phyloP scores from a whole-genome alignment of 2,329 filamentous ascomycete species.

The Pezicula radicicola region DNA sequence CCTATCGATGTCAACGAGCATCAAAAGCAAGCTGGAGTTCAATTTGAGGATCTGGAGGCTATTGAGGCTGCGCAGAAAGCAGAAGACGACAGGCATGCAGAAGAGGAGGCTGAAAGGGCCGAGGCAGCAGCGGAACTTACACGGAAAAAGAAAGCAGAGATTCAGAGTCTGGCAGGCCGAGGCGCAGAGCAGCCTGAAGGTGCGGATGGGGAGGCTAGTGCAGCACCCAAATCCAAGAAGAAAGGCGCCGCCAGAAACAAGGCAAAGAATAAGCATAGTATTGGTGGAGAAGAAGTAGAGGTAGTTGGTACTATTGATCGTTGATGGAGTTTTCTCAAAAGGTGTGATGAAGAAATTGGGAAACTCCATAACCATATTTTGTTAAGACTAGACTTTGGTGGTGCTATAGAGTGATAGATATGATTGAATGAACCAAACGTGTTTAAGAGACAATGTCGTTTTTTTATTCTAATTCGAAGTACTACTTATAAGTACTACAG shows the following conservation, averaged over 20 bases:
- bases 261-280: slow-evolving; percentile 25
- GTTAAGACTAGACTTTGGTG: background rate
- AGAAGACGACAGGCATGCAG: slow-evolving; percentile 42
- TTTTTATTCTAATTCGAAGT: background rate
- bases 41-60: slow-evolving; percentile 52
- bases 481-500: background rate
- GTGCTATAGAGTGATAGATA: no score
- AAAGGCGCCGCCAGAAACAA: slow-evolving; percentile 14
- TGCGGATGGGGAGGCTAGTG: slow-evolving; percentile 13
- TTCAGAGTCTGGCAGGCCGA: slow-evolving; percentile 8
- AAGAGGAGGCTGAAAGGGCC: slow-evolving; percentile 44
- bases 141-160: slow-evolving; percentile 24
- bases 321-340: background rate
- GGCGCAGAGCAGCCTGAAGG: slow-evolving; percentile 17
- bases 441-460: background rate
- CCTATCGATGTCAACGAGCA: slow-evolving; percentile 61
- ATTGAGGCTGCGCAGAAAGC: slow-evolving; percentile 51
- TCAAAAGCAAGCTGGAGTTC: slow-evolving; percentile 47
- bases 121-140: slow-evolving; percentile 26
- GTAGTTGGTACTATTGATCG: slow-evolving; percentile 21
- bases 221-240: slow-evolving; percentile 12
- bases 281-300: slow-evolving; percentile 25
- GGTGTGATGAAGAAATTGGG: slow-evolving; percentile 2
- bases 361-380: background rate
- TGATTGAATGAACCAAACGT: no score